Base-by-base conservation (phyloP, 176 grass and related monocot species). In the Thinopyrum elongatum region DNA sequence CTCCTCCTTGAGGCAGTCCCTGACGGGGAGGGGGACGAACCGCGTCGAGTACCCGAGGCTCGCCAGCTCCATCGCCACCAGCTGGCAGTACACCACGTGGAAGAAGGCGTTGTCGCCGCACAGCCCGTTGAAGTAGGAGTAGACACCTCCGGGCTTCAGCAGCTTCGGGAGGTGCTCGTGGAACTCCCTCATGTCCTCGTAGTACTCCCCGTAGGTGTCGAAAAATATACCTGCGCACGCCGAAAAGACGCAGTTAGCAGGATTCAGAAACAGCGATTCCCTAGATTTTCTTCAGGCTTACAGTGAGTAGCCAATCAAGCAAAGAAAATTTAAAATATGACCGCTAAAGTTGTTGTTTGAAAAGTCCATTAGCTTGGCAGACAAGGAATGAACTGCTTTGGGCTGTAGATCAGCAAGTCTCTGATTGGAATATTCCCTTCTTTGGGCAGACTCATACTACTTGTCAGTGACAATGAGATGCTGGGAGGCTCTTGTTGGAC, bases 31-130 rank as follows among this genome's bases (percentile, higher is more conserved):
- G 57, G 97, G 92, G 86, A 99, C 86, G 79, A 96, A 96, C 86
- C 96, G 92, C 4, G 90, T 99, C 0, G 90, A 93, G 67, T 91
- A 93, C 12, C 94, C 94, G 4, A 99, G 83, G 62, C 92, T 92
- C 55, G 80, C 82, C 29, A 93, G 85, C 88, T 96, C 97, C 39
- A 99, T 22, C 0, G 92, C 89, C 30, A 94, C 90, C 28, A 99
- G 78, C 80, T 96, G 94, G 59, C 92, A 99, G 60, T 94, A 96
- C 74, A 96, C 97, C 12, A 78, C 77, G 70, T 96, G 94, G 83
- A 99, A 99, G 84, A 99, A 99, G 1, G 97, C 97, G 22, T 96
- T 96, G 76, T 94, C 94, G 8, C 97, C 97, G 16, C 97, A 99
- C 16, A 99, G 85, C 3, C 97, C 97, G 22, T 96, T 99, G 86